Conservation (phyloP, 768 basidiomycete genomes). For the Sporobolomyces roseus region DNA sequence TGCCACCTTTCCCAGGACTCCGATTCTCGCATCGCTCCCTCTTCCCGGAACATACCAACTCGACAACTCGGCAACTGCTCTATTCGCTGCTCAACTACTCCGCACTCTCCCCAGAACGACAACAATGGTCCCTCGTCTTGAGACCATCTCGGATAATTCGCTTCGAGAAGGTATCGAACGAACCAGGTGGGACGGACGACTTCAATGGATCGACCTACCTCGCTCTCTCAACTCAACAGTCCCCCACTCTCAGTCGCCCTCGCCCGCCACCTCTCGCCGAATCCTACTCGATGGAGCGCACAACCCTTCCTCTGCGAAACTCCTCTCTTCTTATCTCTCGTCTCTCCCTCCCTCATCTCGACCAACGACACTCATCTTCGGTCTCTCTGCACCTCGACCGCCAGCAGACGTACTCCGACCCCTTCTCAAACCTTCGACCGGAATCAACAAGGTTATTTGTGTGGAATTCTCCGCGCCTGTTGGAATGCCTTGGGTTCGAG, state of each 20-base stretch:
- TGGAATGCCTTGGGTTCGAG: conserved; percentile 90
- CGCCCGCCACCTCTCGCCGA: conserved; percentile 10
- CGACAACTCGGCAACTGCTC: conserved; percentile 71
- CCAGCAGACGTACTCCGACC: conserved; percentile 31
- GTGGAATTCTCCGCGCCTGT: conserved; percentile 66
- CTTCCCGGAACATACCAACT: conserved; percentile 79
- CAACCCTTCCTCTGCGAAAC: conserved; percentile 70
- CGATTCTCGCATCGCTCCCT: conserved; percentile 52
- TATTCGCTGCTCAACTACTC: conserved; percentile 61
- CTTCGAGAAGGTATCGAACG: conserved; percentile 60
- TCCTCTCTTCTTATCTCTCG: conserved; percentile 64
- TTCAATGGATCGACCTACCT: conserved; percentile 63
- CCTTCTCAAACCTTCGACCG: conserved; percentile 39
- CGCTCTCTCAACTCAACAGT: too few species aligned
- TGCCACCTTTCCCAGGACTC: background rate
- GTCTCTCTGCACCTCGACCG: conserved; percentile 69
- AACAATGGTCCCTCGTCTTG: conserved; percentile 43
- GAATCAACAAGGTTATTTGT: conserved; percentile 55
- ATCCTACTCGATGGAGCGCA: conserved; percentile 91
- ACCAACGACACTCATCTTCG: conserved; percentile 66
- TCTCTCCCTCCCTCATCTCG: conserved; percentile 49
- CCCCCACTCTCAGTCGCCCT: background rate
- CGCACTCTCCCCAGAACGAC: conserved; percentile 51
- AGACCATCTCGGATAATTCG: conserved; percentile 54
- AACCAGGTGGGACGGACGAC: conserved; percentile 74